Conservation (phyloP, 768 basidiomycete species). For the Tricholoma sp. region DNA sequence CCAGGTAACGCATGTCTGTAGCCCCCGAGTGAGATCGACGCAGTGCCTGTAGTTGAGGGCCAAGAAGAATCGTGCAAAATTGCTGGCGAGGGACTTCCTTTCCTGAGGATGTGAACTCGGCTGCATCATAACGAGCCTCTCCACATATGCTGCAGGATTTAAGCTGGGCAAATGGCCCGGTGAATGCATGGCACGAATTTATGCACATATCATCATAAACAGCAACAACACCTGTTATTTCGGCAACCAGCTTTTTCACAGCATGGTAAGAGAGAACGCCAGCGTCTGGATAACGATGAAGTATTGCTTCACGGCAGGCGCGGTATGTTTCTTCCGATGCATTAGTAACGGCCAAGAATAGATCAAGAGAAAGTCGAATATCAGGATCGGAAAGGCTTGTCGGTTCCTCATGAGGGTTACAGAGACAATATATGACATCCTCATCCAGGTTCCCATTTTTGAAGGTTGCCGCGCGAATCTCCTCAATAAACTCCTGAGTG, state of each 20-base stretch:
- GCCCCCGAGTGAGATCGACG: constrained; percentile 20
- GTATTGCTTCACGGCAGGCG: constrained; percentile 7
- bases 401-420: not conserved
- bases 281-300: constrained; percentile 7
- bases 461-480: not conserved
- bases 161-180: constrained; percentile 13
- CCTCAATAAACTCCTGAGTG: constrained; percentile 5
- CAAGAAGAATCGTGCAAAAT: constrained; percentile 36
- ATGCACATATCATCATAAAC: constrained; percentile 22
- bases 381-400: not conserved
- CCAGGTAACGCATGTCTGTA: constrained; percentile 20
- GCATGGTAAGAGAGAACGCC: constrained; percentile 8
- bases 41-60: constrained; percentile 37
- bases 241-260: constrained; percentile 5
- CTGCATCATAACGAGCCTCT: constrained; percentile 18
- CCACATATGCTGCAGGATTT: constrained; percentile 20
- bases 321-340: constrained; percentile 7
- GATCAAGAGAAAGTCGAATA: not conserved
- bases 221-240: constrained; percentile 15
- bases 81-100: constrained; percentile 16
- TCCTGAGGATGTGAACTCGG: not conserved
- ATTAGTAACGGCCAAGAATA: constrained; percentile 4
- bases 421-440: not conserved
- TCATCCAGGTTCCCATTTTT: constrained; percentile 4
- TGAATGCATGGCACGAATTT: constrained; percentile 18